Conservation (phyloP, 768 basidiomycete genomes). For the Strobilomyces echinocephalus region DNA sequence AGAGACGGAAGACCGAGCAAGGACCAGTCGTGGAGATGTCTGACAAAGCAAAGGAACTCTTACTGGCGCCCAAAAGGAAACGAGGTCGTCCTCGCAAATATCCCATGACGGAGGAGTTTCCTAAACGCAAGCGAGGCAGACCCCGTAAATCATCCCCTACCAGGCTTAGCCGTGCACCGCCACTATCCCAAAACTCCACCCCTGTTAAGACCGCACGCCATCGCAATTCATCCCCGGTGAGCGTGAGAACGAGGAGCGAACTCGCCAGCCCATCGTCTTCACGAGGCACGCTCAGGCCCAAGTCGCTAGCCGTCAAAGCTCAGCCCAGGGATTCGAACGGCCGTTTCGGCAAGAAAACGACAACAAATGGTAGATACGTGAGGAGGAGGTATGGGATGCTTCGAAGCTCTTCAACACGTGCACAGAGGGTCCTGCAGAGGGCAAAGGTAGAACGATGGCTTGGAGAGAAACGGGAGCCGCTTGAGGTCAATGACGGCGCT, state of each 20-base stretch:
- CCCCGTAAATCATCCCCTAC: slow-evolving; percentile 29
- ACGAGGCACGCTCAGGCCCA: slow-evolving; percentile 31
- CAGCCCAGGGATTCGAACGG: slow-evolving; percentile 65
- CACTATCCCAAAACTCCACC: slow-evolving; percentile 9
- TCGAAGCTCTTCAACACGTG: slow-evolving; percentile 31
- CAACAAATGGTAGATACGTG: slow-evolving; percentile 41
- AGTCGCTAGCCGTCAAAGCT: slow-evolving; percentile 41
- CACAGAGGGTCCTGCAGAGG: slow-evolving; percentile 39
- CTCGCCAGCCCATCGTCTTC: slow-evolving; percentile 22
- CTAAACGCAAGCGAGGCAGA: slow-evolving; percentile 34
- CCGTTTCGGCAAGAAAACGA: slow-evolving; percentile 60
- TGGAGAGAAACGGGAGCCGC: slow-evolving; percentile 21
- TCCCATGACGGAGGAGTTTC: slow-evolving; percentile 27
- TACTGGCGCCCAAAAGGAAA: slow-evolving; percentile 30
- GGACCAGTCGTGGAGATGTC: slow-evolving; percentile 28
- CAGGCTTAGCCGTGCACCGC: slow-evolving; percentile 7
- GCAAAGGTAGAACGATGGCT: slow-evolving; percentile 39
- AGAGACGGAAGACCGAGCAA: slow-evolving; percentile 47
- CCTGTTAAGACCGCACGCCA: slow-evolving; percentile 10
- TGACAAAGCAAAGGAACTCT: slow-evolving; percentile 31
- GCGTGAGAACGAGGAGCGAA: slow-evolving; percentile 21
- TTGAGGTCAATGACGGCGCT: slow-evolving; percentile 11
- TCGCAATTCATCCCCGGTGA: slow-evolving; percentile 16
- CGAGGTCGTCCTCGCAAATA: slow-evolving; percentile 34
- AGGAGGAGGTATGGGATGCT: slow-evolving; percentile 31